A percentile compares a stretch with the other conserved stretches of the same genome.
These are phyloP conservation scores for Clausena lansium DNA, from an alignment of 345 rosid genomes.

Conservation along the genomic window DNA sequence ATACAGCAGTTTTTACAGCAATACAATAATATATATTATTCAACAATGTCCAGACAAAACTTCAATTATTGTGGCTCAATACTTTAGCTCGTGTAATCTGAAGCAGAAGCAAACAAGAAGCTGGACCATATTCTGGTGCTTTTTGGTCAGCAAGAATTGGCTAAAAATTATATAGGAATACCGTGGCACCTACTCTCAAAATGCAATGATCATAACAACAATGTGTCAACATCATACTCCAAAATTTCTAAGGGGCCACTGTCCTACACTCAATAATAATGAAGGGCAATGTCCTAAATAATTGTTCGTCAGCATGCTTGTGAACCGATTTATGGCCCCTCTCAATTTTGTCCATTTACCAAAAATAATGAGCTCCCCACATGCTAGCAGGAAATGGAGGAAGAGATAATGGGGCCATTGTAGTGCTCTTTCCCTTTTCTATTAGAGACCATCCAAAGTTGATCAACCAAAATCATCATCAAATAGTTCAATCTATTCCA, in stretches of 20 bases:
- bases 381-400: neutral
- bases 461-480: neutral
- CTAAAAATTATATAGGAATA: no score
- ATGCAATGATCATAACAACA: no score
- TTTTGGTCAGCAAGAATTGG: neutral
- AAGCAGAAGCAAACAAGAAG: neutral
- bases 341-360: neutral
- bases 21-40: no score
- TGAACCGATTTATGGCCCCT: neutral
- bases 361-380: conserved; percentile 6
- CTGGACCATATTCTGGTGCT: neutral
- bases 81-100: neutral
- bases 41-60: neutral
- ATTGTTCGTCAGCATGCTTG: neutral
- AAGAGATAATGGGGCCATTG: conserved; percentile 14
- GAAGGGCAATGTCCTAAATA: neutral
- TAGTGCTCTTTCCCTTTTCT: neutral
- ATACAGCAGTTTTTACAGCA: no score
- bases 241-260: neutral
- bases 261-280: neutral
- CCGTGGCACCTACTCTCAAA: neutral
- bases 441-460: neutral
- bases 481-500: neutral
- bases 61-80: neutral
- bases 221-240: no score